A percentile compares a stretch with the other conserved stretches of the same genome.
These are phyloP conservation scores for Colletotrichum destructivum DNA, from an alignment of 2,329 filamentous ascomycete genomes.

Conservation along the genomic window DNA sequence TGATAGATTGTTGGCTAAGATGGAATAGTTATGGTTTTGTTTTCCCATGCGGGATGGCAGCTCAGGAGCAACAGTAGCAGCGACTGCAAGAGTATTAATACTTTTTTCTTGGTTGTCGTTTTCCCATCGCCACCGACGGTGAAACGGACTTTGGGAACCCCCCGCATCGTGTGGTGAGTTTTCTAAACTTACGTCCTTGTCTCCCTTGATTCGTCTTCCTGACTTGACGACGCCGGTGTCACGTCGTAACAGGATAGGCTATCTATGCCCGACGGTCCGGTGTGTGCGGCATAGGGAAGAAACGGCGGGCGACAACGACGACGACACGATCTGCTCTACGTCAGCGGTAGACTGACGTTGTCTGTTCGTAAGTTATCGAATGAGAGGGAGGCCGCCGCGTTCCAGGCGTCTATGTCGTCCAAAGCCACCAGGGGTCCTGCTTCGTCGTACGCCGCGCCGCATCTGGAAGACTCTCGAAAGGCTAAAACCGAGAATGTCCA, in stretches of 20 bases:
- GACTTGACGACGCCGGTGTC: too few relatives aligned
- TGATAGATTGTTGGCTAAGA: neutral
- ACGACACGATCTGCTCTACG: neutral
- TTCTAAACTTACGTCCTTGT: neutral
- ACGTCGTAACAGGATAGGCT: neutral
- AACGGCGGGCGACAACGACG: neutral
- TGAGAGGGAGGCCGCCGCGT: neutral
- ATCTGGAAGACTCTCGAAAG: neutral
- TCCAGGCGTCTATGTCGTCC: neutral
- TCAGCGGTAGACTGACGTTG: conserved; percentile 18
- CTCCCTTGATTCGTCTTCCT: neutral
- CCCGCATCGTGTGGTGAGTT: neutral
- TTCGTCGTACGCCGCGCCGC: too few relatives aligned
- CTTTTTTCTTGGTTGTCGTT: neutral
- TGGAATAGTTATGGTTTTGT: neutral
- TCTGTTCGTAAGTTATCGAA: neutral
- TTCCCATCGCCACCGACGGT: neutral
- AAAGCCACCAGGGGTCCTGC: neutral
- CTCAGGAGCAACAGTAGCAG: neutral
- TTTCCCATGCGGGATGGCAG: too few relatives aligned
- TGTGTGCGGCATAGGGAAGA: neutral
- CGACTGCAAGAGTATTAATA: neutral
- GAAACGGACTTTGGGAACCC: neutral
- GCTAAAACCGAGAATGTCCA: neutral
- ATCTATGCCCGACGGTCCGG: neutral